Percentiles rank a stretch among this genome's conserved stretches.
Conservation (phyloP, 768 basidiomycete genomes). For the Russula sp. region DNA sequence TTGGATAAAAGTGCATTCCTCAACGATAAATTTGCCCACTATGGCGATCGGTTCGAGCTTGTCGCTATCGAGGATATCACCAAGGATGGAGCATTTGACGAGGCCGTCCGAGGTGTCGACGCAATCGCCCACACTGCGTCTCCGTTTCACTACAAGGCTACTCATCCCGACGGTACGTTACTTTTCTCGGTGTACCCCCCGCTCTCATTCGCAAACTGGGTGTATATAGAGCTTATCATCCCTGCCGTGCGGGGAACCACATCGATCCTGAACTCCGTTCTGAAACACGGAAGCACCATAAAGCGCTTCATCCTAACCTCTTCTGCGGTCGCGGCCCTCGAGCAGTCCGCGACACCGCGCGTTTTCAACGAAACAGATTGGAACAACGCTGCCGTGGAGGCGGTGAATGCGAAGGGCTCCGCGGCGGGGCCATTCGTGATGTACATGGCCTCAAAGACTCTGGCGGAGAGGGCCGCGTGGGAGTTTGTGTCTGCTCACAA, state of each 20-base stretch:
- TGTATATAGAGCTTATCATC: slow-evolving; percentile 46
- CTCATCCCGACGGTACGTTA: slow-evolving; percentile 34
- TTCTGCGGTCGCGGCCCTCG: too few relatives aligned
- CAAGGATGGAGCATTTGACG: slow-evolving; percentile 61
- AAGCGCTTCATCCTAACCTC: too few relatives aligned
- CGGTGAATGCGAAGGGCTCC: too few relatives aligned
- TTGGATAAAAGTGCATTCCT: slow-evolving; percentile 54
- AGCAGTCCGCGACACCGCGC: too few relatives aligned
- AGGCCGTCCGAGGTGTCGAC: slow-evolving; percentile 70
- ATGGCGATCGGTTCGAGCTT: slow-evolving; percentile 55
- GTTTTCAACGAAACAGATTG: too few relatives aligned
- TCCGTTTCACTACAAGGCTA: slow-evolving; percentile 44
- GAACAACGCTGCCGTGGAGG: too few relatives aligned
- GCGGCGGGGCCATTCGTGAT: too few relatives aligned
- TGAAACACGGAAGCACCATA: slow-evolving; percentile 43
- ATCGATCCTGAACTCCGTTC: slow-evolving; percentile 51
- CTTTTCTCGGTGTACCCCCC: background rate
- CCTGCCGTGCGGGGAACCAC: slow-evolving; percentile 72
- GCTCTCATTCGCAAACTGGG: background rate
- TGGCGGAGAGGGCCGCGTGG: too few relatives aligned
- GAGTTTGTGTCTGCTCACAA: too few relatives aligned
- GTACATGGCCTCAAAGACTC: too few relatives aligned
- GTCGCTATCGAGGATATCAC: slow-evolving; percentile 67
- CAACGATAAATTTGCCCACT: slow-evolving; percentile 44
- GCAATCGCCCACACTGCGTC: slow-evolving; percentile 68